Evolutionary conservation across 2,329 filamentous ascomycete species (phyloP).

Genomic region (Colletotrichum spaethianum): DNA sequence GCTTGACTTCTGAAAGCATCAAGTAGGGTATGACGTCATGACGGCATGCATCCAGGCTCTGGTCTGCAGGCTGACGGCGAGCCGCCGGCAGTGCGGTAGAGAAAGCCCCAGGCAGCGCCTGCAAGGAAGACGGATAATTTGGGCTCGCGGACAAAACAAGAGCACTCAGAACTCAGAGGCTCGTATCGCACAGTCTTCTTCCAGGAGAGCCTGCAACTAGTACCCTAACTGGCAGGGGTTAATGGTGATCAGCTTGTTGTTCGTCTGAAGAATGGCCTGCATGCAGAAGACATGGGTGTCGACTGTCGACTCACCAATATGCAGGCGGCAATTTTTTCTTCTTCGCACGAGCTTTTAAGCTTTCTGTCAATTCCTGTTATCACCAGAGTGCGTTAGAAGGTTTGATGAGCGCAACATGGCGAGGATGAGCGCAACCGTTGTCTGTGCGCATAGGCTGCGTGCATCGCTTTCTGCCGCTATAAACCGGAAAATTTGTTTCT

Average conservation of each 20-base stretch:
- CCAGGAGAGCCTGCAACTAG: neutral
- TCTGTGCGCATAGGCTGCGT: neutral
- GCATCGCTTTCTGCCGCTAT: neutral
- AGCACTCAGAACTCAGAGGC: neutral
- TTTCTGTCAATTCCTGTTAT: neutral
- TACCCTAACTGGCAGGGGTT: neutral
- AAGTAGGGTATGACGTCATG: neutral
- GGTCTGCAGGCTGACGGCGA: neutral
- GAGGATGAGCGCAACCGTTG: neutral
- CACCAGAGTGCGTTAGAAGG: neutral
- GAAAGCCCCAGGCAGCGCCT: neutral
- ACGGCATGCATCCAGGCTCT: conserved; percentile 9
- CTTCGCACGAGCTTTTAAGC: neutral
- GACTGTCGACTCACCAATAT: neutral
- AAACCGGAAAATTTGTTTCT: neutral
- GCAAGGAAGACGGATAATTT: neutral
- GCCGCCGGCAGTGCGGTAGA: neutral
- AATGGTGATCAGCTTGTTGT: neutral
- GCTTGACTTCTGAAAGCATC: conserved; percentile 22
- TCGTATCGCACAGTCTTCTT: neutral
- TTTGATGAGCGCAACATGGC: neutral
- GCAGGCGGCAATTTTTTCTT: neutral
- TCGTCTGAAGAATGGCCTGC: neutral
- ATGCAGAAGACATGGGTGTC: neutral
- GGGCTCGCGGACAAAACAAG: neutral